Evolutionary conservation across 371 early-diverging fungal species (phyloP), one percentile per base, ranked within the genome.

Genomic region (Dentiscutata heterogama): DNA sequence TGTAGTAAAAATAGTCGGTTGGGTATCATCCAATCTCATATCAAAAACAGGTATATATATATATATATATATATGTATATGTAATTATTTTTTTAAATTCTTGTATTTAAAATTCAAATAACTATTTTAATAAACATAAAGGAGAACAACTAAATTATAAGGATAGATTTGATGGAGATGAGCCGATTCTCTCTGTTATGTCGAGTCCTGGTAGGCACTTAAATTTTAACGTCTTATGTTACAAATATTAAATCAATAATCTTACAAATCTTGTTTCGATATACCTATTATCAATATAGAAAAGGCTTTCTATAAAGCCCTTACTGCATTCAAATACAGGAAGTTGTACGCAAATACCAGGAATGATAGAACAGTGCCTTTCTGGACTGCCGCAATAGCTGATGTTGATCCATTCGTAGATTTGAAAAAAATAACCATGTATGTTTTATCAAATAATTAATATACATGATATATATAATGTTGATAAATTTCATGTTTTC

Each of bases 311-410:
- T 88, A 88, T 79, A 84, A 88, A 50, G 92, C 88, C 0, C 83
- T 94, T 31, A 79, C 86, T 8, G 85, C 87, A 46, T 91, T 92
- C 81, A 88, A 90, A 65, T 65, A 82, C 20, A 80, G 91, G 31
- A 83, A 89, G 1, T 58, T 88, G 7, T 94, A 92, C 83, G 94
- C 93, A n/a, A 96, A 96, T 80, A 86, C 90, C 1, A 78, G 82
- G 5, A 92, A 93, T 83, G 96, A 96, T 84, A 89, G 91, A 14
- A 90, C 92, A 1, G 94, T 95, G 0, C 89, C 92, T 13, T 93
- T 90, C 82, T 90, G 90, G 89, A 93, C 92, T 5, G 90, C 92
- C n/a, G 89, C 91, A 5, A 88, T 94, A 65, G 86, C 88, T 50
- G 78, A 84, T 31, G 83, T 83, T 25, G 86, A 93, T 79, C 91